phyloP scores from a whole-genome alignment of 192 early-diverging fungal species.

The Coemansia guatemalensis region DNA sequence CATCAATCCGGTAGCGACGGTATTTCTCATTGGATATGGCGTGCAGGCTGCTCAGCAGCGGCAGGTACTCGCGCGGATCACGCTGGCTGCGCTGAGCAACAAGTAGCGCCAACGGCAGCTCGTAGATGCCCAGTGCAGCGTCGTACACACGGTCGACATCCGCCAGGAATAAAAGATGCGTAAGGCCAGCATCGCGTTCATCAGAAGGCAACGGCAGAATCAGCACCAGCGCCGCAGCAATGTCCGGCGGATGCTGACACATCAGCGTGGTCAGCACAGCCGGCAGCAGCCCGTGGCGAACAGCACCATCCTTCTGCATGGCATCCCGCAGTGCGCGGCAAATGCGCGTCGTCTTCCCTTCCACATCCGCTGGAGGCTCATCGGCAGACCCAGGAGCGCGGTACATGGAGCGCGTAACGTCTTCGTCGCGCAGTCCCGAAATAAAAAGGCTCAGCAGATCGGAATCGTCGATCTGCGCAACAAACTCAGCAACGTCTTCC shows the following conservation, averaged over 20 bases:
- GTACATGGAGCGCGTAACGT: slow-evolving; percentile 84
- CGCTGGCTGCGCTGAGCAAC: slow-evolving; percentile 97
- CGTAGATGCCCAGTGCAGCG: slow-evolving; percentile 92
- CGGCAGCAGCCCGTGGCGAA: slow-evolving; percentile 60
- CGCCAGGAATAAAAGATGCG: slow-evolving; percentile 89
- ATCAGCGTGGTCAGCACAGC: slow-evolving; percentile 85
- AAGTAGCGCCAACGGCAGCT: slow-evolving; percentile 88
- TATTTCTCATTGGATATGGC: slow-evolving; percentile 68
- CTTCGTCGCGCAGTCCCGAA: slow-evolving; percentile 76
- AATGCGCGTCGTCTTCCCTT: slow-evolving; percentile 69
- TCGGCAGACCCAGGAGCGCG: slow-evolving; percentile 29
- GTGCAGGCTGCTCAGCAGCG: slow-evolving; percentile 81
- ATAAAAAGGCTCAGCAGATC: slow-evolving; percentile 93
- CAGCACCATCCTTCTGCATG: slow-evolving; percentile 54
- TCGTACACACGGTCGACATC: slow-evolving; percentile 87
- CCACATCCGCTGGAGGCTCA: neutral
- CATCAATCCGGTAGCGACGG: slow-evolving; percentile 86
- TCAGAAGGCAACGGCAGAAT: slow-evolving; percentile 53
- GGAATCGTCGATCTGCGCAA: slow-evolving; percentile 70
- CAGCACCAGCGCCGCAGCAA: slow-evolving; percentile 74
- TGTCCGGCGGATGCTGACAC: slow-evolving; percentile 74
- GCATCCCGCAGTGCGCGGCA: slow-evolving; percentile 68
- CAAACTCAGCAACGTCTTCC: slow-evolving; percentile 67
- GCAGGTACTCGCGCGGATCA: slow-evolving; percentile 94
- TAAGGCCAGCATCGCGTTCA: slow-evolving; percentile 81